Evolutionary conservation across 2,329 filamentous ascomycete genomes (phyloP).

Genomic region (Dactylellina parvicollis): DNA sequence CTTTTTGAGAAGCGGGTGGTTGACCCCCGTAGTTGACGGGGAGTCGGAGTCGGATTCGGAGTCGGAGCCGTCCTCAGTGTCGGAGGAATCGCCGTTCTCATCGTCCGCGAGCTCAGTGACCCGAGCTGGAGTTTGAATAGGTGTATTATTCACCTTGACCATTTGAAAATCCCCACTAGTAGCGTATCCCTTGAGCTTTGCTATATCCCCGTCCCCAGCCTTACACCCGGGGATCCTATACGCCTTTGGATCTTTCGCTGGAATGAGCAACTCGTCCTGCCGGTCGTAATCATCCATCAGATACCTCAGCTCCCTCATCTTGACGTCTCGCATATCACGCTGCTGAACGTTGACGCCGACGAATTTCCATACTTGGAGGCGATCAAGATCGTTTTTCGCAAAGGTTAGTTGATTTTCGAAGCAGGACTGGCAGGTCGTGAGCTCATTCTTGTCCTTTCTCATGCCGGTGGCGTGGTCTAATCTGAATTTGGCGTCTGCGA

Average conservation of each 20-base stretch:
- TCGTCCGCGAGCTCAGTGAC: not conserved
- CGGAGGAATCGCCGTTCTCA: not conserved
- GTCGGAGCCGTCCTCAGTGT: not conserved
- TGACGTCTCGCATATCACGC: conserved; percentile 8
- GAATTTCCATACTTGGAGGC: conserved; percentile 24
- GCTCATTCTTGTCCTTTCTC: conserved; percentile 11
- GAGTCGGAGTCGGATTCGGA: conserved; percentile 8
- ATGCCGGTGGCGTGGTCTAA: conserved; percentile 14
- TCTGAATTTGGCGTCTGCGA: conserved; percentile 8
- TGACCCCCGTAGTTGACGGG: conserved; percentile 1
- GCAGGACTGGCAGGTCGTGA: conserved; percentile 29
- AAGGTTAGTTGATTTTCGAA: conserved; percentile 43
- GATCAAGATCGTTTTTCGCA: conserved; percentile 28
- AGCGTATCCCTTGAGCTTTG: not conserved
- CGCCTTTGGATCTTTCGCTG: too few species aligned
- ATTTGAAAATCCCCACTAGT: not conserved
- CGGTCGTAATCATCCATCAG: not conserved
- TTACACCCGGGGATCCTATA: too few species aligned
- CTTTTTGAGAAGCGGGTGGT: conserved; percentile 32
- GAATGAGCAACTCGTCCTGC: too few species aligned
- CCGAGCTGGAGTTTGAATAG: not conserved
- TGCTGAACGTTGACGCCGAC: conserved; percentile 29
- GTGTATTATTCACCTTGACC: not conserved
- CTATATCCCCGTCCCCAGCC: not conserved
- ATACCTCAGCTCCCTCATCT: conserved; percentile 2